Conservation (phyloP, 139 green algal species). For the Chlorella ohadii region DNA sequence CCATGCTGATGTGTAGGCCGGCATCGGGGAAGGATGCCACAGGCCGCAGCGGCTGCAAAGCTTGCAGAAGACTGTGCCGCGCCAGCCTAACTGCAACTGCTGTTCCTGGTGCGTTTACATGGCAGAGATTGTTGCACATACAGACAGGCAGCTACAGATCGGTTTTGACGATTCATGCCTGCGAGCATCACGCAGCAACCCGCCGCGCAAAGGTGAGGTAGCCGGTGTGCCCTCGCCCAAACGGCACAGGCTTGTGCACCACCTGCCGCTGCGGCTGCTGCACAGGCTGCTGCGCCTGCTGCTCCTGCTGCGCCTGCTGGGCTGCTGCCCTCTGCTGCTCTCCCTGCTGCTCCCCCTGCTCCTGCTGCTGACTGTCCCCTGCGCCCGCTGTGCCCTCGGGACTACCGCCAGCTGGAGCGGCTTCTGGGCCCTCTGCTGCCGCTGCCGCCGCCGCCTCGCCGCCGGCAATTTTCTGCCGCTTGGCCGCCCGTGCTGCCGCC, state of each 20-base stretch:
- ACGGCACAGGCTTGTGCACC: slow-evolving; percentile 56
- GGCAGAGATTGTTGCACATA: too few species aligned
- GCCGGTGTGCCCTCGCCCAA: slow-evolving; percentile 85
- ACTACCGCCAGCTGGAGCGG: background rate
- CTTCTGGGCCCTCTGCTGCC: background rate
- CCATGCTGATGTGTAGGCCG: too few species aligned
- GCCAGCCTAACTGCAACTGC: too few species aligned
- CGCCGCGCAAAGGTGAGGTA: slow-evolving; percentile 90
- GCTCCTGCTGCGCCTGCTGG: slow-evolving; percentile 19
- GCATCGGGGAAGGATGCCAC: too few species aligned
- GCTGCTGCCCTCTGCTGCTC: slow-evolving; percentile 7
- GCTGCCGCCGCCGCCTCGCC: background rate
- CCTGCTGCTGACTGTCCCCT: slow-evolving; percentile 9
- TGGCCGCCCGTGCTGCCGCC: background rate
- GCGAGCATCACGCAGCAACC: slow-evolving; percentile 46
- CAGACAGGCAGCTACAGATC: too few species aligned
- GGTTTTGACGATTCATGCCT: too few species aligned
- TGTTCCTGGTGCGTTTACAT: too few species aligned
- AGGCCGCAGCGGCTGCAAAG: too few species aligned
- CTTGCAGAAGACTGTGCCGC: too few species aligned
- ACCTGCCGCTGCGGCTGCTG: slow-evolving; percentile 21
- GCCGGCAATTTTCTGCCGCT: background rate
- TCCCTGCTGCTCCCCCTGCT: background rate
- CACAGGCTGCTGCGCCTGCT: background rate
- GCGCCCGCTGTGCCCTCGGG: background rate